phyloP scores from a whole-genome alignment of 108 stramenopile genomes.

The Nannochloropsis oceanica region DNA sequence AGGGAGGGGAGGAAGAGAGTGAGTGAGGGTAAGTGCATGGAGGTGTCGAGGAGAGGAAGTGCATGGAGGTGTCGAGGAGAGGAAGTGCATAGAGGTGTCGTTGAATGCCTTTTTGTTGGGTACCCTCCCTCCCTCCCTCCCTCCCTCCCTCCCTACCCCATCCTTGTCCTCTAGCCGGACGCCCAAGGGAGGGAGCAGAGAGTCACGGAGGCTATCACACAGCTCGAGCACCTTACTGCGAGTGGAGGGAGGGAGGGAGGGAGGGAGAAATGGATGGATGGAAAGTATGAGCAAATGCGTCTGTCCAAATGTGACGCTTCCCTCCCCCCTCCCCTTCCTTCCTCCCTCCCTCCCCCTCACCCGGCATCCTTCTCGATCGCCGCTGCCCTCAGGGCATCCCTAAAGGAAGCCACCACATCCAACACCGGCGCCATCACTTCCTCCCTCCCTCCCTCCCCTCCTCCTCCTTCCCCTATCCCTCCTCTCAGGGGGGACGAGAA shows the following conservation, averaged over 20 bases:
- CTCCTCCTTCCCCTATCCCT: not conserved
- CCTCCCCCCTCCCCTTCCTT: not conserved
- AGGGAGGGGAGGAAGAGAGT: too few species aligned
- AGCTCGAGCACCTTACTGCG: not conserved
- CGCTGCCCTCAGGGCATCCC: not conserved
- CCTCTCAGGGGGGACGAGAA: too few species aligned
- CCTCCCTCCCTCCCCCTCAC: not conserved
- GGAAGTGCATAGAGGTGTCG: too few species aligned
- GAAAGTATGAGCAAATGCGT: not conserved
- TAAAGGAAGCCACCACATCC: conserved; percentile 19
- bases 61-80: too few species aligned
- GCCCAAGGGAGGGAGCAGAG: conserved; percentile 28
- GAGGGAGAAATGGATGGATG: not conserved
- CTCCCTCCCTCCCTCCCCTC: not conserved
- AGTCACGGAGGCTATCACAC: conserved; percentile 5
- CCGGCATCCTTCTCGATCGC: not conserved
- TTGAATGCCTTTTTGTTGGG: too few species aligned
- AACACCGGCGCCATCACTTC: conserved; percentile 26
- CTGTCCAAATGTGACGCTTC: not conserved
- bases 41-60: too few species aligned
- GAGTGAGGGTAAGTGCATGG: too few species aligned
- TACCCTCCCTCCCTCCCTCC: too few species aligned
- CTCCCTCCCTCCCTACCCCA: not conserved
- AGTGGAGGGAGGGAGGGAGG: not conserved
- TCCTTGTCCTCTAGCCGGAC: conserved; percentile 34